A percentile compares a stretch with the other conserved stretches of the same genome.
Evolutionary conservation across 2,329 filamentous ascomycete species (phyloP).

Genomic region (Parastagonospora nodorum): DNA sequence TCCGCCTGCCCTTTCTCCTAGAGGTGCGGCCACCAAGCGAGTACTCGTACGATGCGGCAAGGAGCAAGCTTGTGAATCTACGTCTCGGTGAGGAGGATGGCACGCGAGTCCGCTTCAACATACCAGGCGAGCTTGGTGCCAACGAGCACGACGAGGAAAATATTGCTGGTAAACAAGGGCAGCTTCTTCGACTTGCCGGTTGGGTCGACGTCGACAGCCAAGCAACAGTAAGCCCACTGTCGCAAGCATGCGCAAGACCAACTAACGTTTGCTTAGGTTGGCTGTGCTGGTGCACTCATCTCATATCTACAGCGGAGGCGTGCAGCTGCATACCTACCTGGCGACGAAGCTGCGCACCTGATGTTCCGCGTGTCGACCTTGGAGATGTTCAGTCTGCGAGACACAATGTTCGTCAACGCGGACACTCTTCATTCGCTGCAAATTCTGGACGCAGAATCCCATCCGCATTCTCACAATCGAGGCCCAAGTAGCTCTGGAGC

Average conservation of each 20-base stretch:
- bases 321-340: constrained; percentile 66
- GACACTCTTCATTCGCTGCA: constrained; percentile 84
- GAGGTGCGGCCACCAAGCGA: constrained; percentile 73
- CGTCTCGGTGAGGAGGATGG: constrained; percentile 56
- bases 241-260: neutral
- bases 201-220: constrained; percentile 75
- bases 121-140: constrained; percentile 60
- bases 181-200: constrained; percentile 70
- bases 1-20: constrained; percentile 64
- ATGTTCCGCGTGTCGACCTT: constrained; percentile 67
- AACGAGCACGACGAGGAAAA: constrained; percentile 51
- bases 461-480: constrained; percentile 80
- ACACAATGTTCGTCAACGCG: constrained; percentile 75
- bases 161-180: constrained; percentile 64
- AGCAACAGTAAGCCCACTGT: constrained; percentile 60
- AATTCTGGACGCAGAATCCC: constrained; percentile 79
- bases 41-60: constrained; percentile 71
- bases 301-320: constrained; percentile 73
- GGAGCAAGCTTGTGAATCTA: constrained; percentile 67
- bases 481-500: constrained; percentile 67
- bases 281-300: constrained; percentile 88
- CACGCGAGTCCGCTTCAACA: constrained; percentile 61
- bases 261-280: constrained; percentile 58
- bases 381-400: constrained; percentile 74
- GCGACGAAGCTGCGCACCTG: constrained; percentile 59